Conservation (phyloP, 257 asterid species). For the Prunella vulgaris region DNA sequence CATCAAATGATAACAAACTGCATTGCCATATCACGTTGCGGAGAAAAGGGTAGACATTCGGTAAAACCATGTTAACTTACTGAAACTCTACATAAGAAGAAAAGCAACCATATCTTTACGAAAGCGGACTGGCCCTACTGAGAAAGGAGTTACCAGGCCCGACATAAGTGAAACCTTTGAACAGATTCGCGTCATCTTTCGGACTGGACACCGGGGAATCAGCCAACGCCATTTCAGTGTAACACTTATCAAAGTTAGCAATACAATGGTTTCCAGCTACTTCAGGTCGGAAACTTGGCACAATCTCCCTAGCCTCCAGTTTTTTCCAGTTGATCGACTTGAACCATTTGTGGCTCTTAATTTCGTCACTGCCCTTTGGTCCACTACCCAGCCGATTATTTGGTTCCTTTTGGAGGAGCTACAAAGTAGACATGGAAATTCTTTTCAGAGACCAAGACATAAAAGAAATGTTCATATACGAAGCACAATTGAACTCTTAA, state of each 20-base stretch:
- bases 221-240: conserved; percentile 49
- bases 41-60: background rate
- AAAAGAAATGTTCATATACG: background rate
- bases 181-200: conserved; percentile 29
- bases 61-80: background rate
- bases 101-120: conserved; percentile 15
- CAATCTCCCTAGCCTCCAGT: conserved; percentile 18
- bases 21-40: background rate
- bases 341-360: conserved; percentile 24
- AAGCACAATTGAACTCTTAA: background rate
- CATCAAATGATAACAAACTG: background rate
- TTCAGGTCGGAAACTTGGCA: conserved; percentile 20
- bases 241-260: conserved; percentile 32
- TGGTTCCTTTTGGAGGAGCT: conserved; percentile 46
- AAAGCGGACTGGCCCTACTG: conserved; percentile 27
- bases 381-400: conserved; percentile 24
- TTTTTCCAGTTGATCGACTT: conserved; percentile 25
- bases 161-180: conserved; percentile 45
- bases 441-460: background rate
- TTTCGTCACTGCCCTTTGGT: conserved; percentile 19
- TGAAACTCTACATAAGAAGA: background rate
- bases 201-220: conserved; percentile 65
- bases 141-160: conserved; percentile 51
- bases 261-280: conserved; percentile 20
- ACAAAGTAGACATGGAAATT: background rate